phyloP scores from a whole-genome alignment of 2,329 filamentous ascomycete genomes.

The Fusarium sp. region DNA sequence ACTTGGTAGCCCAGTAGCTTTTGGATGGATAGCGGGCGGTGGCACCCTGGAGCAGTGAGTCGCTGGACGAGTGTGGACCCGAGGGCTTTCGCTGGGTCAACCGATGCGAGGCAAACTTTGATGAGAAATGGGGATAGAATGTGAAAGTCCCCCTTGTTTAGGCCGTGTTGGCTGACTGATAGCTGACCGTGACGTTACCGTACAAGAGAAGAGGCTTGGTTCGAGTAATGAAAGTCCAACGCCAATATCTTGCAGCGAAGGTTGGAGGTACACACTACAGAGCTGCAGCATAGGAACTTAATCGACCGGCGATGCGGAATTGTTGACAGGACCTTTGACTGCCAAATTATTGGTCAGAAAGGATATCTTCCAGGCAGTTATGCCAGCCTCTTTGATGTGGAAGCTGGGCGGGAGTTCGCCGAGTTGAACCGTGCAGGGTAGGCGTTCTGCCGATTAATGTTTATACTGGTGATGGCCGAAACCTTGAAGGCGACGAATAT shows the following conservation, averaged over 20 bases:
- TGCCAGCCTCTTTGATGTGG: not conserved
- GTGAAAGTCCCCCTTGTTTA: constrained; percentile 12
- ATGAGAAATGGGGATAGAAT: constrained; percentile 33
- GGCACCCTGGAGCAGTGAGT: constrained; percentile 36
- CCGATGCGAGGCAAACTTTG: constrained; percentile 48
- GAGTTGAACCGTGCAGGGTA: constrained; percentile 32
- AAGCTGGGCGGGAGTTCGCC: not conserved
- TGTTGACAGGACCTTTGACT: not conserved
- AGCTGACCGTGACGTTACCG: constrained; percentile 13
- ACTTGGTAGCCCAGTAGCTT: constrained; percentile 14
- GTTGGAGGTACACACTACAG: constrained; percentile 13
- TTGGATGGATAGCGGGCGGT: constrained; percentile 16
- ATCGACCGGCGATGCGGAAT: constrained; percentile 29
- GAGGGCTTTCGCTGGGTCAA: constrained; percentile 49
- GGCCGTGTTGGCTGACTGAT: constrained; percentile 24
- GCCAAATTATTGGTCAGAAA: not conserved
- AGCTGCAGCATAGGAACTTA: constrained; percentile 20
- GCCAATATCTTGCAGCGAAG: constrained; percentile 22
- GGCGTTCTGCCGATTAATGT: not conserved
- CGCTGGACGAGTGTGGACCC: constrained; percentile 45
- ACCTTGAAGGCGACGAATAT: not conserved
- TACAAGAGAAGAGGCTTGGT: constrained; percentile 20
- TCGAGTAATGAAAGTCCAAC: constrained; percentile 14
- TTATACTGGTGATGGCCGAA: not conserved
- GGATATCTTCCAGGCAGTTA: not conserved